Percentiles rank a stretch among this genome's conserved stretches.
Conservation (phyloP, 2,329 filamentous ascomycete species). For the Cercospora sp. region DNA sequence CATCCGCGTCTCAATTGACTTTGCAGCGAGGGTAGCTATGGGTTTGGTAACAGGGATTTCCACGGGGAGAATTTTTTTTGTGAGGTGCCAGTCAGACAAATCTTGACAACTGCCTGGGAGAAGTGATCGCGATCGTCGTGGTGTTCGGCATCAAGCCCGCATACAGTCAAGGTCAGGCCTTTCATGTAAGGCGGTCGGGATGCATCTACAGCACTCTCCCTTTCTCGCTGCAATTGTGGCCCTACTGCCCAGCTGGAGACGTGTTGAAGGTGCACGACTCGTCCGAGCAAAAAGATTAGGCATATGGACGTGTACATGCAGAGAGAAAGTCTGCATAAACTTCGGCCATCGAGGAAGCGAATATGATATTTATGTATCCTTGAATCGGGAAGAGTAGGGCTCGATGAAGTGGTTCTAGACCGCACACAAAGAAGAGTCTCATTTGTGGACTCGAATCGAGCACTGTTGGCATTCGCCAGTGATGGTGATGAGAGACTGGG, state of each 20-base stretch:
- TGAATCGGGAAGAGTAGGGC: background rate
- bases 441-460: background rate
- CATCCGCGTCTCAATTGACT: background rate
- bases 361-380: background rate
- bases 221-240: background rate
- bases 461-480: background rate
- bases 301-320: background rate
- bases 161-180: background rate
- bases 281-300: background rate
- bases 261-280: background rate
- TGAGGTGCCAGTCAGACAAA: background rate
- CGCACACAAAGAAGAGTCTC: background rate
- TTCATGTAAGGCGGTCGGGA: background rate
- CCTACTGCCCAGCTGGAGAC: background rate
- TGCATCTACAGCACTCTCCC: background rate
- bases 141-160: background rate
- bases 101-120: background rate
- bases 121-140: background rate
- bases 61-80: background rate
- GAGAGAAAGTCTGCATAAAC: background rate
- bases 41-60: background rate
- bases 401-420: background rate
- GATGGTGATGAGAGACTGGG: background rate
- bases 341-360: background rate
- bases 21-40: constrained; percentile 1